Evolutionary conservation across 2,329 filamentous ascomycete species (phyloP).

Genomic region (Xylariaceae sp.): DNA sequence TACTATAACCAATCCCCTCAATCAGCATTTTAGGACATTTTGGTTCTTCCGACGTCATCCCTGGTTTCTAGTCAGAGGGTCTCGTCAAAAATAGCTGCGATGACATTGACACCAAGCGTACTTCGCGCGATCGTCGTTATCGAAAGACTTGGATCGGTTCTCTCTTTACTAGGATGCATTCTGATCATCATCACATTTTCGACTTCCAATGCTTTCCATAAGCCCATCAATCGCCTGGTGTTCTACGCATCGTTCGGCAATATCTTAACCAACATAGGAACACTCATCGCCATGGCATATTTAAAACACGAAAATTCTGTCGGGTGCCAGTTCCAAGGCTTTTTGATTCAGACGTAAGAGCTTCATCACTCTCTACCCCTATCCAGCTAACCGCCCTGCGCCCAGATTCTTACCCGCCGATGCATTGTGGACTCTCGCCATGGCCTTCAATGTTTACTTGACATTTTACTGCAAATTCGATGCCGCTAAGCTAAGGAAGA

Average conservation of each 20-base stretch:
- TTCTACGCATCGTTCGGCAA: conserved; percentile 85
- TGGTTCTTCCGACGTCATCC: too few species aligned
- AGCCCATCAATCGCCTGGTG: conserved; percentile 81
- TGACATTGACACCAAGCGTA: conserved; percentile 1
- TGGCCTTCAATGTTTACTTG: conserved; percentile 80
- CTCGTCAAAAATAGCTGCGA: too few species aligned
- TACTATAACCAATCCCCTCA: too few species aligned
- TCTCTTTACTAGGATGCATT: conserved; percentile 67
- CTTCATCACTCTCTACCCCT: background rate
- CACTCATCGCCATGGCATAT: conserved; percentile 65
- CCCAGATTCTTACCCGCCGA: conserved; percentile 75
- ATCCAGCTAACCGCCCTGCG: background rate
- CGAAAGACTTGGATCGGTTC: conserved; percentile 64
- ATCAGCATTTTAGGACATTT: too few species aligned
- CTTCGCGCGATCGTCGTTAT: conserved; percentile 55
- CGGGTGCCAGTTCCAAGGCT: conserved; percentile 69
- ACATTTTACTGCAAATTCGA: conserved; percentile 76
- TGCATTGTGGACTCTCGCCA: conserved; percentile 72
- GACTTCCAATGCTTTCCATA: conserved; percentile 67
- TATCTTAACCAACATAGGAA: conserved; percentile 71
- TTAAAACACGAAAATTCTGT: conserved; percentile 44
- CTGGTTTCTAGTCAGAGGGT: too few species aligned
- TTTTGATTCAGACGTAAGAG: conserved; percentile 76
- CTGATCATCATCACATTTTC: conserved; percentile 71
- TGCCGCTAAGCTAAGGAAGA: conserved; percentile 55